phyloP scores from a whole-genome alignment of 2,329 filamentous ascomycete species.

The Colletotrichum magnum region DNA sequence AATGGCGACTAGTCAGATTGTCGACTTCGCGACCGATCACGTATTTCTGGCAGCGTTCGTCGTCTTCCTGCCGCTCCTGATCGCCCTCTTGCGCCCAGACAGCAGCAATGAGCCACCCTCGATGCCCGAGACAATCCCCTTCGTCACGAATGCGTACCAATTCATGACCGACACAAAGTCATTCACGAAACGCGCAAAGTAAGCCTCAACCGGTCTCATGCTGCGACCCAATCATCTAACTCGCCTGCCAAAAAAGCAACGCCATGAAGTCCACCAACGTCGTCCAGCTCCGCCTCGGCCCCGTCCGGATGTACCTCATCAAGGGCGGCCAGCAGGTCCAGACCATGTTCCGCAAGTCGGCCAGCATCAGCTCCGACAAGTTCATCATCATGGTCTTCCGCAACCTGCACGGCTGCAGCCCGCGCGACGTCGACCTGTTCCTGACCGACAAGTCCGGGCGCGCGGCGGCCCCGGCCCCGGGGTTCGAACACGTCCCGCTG shows the following conservation, averaged over 20 bases:
- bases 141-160: slow-evolving; percentile 41
- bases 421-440: slow-evolving; percentile 38
- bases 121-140: slow-evolving; percentile 39
- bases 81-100: not conserved
- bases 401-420: slow-evolving; percentile 21
- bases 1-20: not conserved
- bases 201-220: not conserved
- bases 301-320: slow-evolving; percentile 39
- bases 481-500: slow-evolving; percentile 36
- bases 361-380: slow-evolving; percentile 41
- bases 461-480: slow-evolving; percentile 36
- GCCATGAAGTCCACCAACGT: slow-evolving; percentile 27
- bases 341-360: slow-evolving; percentile 40
- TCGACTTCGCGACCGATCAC: not conserved
- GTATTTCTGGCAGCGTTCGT: not conserved
- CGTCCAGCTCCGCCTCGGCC: slow-evolving; percentile 36
- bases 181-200: slow-evolving; percentile 39
- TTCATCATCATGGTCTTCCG: slow-evolving; percentile 39
- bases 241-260: not conserved
- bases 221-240: not conserved
- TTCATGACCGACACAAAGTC: slow-evolving; percentile 37
- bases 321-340: slow-evolving; percentile 36
- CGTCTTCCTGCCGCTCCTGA: not conserved
- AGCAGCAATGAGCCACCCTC: slow-evolving; percentile 26
- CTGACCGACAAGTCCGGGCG: slow-evolving; percentile 42